Conservation (phyloP, 805 yeast species). For the Ogataea kodamae region DNA sequence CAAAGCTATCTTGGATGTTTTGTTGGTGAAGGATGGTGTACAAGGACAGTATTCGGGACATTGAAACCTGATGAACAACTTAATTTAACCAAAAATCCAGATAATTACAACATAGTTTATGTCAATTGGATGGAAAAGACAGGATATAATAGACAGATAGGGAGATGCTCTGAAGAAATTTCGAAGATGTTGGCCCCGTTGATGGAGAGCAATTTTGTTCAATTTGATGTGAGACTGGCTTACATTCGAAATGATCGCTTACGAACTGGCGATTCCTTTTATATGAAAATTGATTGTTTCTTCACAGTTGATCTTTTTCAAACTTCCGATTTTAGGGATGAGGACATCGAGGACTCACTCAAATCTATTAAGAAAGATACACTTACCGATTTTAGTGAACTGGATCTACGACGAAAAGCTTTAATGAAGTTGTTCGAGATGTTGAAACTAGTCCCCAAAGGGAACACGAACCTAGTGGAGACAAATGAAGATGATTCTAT, state of each 20-base stretch:
- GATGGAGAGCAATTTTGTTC: constrained; percentile 49
- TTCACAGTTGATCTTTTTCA: constrained; percentile 28
- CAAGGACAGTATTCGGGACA: constrained; percentile 54
- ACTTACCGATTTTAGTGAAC: not conserved
- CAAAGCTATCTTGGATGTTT: constrained; percentile 52
- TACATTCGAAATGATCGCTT: constrained; percentile 52
- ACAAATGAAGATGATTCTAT: constrained; percentile 34
- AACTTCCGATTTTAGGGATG: constrained; percentile 40
- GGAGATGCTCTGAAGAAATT: constrained; percentile 67
- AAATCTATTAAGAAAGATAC: constrained; percentile 2
- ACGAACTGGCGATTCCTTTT: constrained; percentile 73
- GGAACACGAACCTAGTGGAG: constrained; percentile 49
- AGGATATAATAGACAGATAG: constrained; percentile 52
- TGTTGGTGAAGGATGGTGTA: constrained; percentile 66
- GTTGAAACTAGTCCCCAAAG: constrained; percentile 9
- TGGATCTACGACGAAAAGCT: constrained; percentile 6
- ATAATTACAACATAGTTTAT: constrained; percentile 26
- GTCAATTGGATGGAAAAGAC: constrained; percentile 19
- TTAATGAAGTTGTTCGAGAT: constrained; percentile 17
- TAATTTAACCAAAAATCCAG: constrained; percentile 18
- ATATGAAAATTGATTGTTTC: constrained; percentile 65
- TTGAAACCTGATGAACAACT: constrained; percentile 41
- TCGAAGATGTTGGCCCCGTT: constrained; percentile 67
- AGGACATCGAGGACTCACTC: constrained; percentile 10
- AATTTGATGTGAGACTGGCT: constrained; percentile 55